Evolutionary conservation across 345 rosid species (phyloP), one percentile per base, ranked within the genome.

Genomic region (Psidium friedrichsthalianum): DNA sequence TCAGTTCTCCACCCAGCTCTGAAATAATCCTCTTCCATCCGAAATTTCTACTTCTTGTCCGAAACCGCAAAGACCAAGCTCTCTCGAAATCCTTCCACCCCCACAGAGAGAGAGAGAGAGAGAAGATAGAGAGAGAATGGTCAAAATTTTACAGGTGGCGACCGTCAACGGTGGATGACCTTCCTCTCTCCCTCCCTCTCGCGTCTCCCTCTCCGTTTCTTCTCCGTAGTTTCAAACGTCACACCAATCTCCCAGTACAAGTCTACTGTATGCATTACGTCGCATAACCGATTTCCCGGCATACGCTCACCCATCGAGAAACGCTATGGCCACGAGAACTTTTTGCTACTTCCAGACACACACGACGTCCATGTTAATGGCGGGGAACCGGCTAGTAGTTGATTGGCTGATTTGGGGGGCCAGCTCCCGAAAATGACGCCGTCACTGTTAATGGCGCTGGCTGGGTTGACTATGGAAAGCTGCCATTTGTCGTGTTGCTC

Each of bases 391-490:
- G 74, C 83, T 82, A 16, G 88, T 24, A 22, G 74, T 59, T 54
- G 6, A 12, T 29, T 32, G n/a, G 47, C 22, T 2, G 36, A 69
- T 18, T 1, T 24, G n/a, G 12, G 78, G 47, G 61, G 78, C 24
- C 80, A 36, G 47, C 47, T 69, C n/a, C 25, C 78, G 25, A 9
- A 58, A 57, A 86, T 86, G 86, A 93, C 96, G 93, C 94, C 93
- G 94, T 89, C 56, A 89, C 90, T 58, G 94, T 90, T 88, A 93
- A 44, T 90, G 94, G 93, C 96, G 92, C 93, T 84, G 88, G 87
- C 86, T 83, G 27, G 55, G 61, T 59, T 86, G 80, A 69, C 47
- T 21, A 6, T 69, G 47, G 7, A 36, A 42, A 69, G 80, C 80
- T 36, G 47, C 47, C 14, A 9, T 36, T 36, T n/a, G n/a, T 32